A percentile compares a stretch with the other conserved stretches of the same genome.
Conservation (phyloP, 176 grass and related monocot genomes). For the Areca catechu region DNA sequence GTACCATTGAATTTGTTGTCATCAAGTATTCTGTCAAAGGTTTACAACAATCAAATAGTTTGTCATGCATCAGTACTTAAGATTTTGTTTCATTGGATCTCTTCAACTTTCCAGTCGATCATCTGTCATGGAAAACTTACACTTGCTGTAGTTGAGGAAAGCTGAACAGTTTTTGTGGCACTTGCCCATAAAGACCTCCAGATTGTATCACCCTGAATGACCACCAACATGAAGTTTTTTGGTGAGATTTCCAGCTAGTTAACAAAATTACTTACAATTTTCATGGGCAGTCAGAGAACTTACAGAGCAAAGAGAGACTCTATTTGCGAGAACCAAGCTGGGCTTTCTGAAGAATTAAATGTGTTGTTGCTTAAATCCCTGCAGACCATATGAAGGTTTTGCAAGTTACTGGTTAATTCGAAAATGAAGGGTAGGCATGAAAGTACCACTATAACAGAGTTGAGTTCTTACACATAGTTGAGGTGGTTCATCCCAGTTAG, state of each 20-base stretch:
- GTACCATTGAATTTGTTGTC: slow-evolving; percentile 74
- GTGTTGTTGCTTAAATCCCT: slow-evolving; percentile 96
- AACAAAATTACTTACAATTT: slow-evolving; percentile 7
- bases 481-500: slow-evolving; percentile 53
- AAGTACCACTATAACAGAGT: background rate
- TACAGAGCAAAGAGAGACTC: slow-evolving; percentile 58
- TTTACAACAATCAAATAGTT: background rate
- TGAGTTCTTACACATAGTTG: slow-evolving; percentile 66
- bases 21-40: slow-evolving; percentile 54
- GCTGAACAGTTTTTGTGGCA: slow-evolving; percentile 17
- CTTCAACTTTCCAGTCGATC: slow-evolving; percentile 18
- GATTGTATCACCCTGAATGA: background rate
- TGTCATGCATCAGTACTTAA: no score
- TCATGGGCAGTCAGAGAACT: slow-evolving; percentile 17
- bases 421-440: background rate
- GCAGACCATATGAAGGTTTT: slow-evolving; percentile 3
- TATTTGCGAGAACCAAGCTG: slow-evolving; percentile 64
- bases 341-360: slow-evolving; percentile 58
- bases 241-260: background rate
- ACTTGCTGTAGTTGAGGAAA: slow-evolving; percentile 58
- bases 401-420: slow-evolving; percentile 1
- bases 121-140: slow-evolving; percentile 25
- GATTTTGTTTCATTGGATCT: background rate
- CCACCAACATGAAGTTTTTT: slow-evolving; percentile 3
- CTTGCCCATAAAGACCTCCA: slow-evolving; percentile 31